These are phyloP conservation scores for Clausena lansium DNA, from an alignment of 345 rosid species.

Conservation along the genomic window DNA sequence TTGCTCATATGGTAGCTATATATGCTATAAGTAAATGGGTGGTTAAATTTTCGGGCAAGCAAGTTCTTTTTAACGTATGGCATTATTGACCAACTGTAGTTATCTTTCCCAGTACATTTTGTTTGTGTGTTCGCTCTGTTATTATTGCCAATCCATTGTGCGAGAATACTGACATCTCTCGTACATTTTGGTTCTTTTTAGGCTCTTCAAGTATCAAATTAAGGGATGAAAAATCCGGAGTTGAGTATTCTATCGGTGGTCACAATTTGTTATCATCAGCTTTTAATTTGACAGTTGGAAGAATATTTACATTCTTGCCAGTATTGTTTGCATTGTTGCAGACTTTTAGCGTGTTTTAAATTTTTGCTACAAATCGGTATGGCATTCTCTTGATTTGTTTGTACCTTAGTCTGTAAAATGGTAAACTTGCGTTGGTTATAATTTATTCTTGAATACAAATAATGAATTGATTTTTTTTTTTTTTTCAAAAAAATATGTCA, in stretches of 20 bases:
- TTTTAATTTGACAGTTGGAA: constrained; percentile 24
- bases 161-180: not conserved
- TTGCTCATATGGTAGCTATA: not conserved
- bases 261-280: constrained; percentile 42
- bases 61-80: not conserved
- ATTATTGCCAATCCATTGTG: not conserved
- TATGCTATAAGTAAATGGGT: not conserved
- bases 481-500: not conserved
- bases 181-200: constrained; percentile 23
- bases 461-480: not conserved
- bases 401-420: constrained; percentile 21
- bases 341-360: constrained; percentile 27
- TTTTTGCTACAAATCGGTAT: constrained; percentile 1
- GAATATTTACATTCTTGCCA: constrained; percentile 29
- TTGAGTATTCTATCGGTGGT: constrained; percentile 45
- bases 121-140: not conserved
- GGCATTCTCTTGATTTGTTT: constrained; percentile 34
- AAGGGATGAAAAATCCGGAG: constrained; percentile 49
- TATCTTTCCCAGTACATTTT: not conserved
- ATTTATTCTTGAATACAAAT: constrained; percentile 11
- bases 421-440: constrained; percentile 12
- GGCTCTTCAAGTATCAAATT: constrained; percentile 79
- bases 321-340: constrained; percentile 35
- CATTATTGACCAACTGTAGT: not conserved
- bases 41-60: not conserved